Conservation (phyloP, 2,329 filamentous ascomycete genomes). For the Hortaea werneckii region DNA sequence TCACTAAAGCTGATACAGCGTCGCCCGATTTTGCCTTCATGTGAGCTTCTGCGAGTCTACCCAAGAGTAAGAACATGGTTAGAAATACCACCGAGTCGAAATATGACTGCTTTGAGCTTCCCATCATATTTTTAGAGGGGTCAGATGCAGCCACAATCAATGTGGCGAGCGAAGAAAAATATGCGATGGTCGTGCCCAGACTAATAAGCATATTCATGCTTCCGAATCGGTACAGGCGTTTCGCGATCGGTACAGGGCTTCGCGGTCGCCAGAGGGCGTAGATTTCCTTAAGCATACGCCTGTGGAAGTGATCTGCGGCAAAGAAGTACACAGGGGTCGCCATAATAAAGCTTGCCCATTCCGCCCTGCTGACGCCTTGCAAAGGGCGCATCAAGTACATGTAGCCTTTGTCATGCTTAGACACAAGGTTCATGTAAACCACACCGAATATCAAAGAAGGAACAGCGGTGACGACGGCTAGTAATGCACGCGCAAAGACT, state of each 20-base stretch:
- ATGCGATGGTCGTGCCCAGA: slow-evolving; percentile 77
- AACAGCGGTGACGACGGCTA: slow-evolving; percentile 61
- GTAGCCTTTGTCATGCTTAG: slow-evolving; percentile 46
- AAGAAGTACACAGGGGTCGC: slow-evolving; percentile 65
- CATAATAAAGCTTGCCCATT: slow-evolving; percentile 70
- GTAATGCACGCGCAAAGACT: slow-evolving; percentile 58
- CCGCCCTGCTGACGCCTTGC: slow-evolving; percentile 55
- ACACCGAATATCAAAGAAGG: slow-evolving; percentile 83
- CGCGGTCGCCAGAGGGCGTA: slow-evolving; percentile 64
- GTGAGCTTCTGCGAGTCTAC: slow-evolving; percentile 72
- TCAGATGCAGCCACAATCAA: slow-evolving; percentile 49
- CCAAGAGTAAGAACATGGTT: slow-evolving; percentile 72
- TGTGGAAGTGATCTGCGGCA: slow-evolving; percentile 76
- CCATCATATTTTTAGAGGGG: slow-evolving; percentile 12
- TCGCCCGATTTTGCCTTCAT: slow-evolving; percentile 86
- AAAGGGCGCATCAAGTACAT: slow-evolving; percentile 61
- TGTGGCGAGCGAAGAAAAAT: slow-evolving; percentile 70
- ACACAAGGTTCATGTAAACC: slow-evolving; percentile 77
- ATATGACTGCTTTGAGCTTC: slow-evolving; percentile 42
- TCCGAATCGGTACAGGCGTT: slow-evolving; percentile 81
- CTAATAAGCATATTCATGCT: slow-evolving; percentile 96
- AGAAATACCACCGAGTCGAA: slow-evolving; percentile 91
- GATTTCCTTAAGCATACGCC: slow-evolving; percentile 68
- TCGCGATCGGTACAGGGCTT: slow-evolving; percentile 61
- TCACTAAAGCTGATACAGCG: slow-evolving; percentile 69